Conservation (phyloP, 768 basidiomycete species). For the Rhodotorula sphaerocarpa region DNA sequence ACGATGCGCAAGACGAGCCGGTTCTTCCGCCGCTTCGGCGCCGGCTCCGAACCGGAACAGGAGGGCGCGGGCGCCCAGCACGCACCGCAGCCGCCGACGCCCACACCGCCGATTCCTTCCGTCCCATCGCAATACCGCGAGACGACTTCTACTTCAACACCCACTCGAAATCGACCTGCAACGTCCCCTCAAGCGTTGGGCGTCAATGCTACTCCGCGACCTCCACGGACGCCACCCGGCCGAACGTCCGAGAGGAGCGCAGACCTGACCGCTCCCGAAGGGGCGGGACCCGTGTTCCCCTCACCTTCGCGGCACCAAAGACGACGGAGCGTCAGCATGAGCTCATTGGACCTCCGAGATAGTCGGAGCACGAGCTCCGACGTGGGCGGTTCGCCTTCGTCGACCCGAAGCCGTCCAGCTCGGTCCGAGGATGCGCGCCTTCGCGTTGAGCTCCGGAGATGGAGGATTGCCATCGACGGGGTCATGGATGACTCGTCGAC, state of each 20-base stretch:
- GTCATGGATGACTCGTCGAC: slow-evolving; percentile 4
- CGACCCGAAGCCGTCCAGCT: not conserved
- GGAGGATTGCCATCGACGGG: slow-evolving; percentile 31
- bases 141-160: not conserved
- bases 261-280: no score
- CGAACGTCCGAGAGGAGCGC: no score
- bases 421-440: slow-evolving; percentile 18
- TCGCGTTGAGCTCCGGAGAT: slow-evolving; percentile 13
- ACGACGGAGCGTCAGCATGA: slow-evolving; percentile 5
- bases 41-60: not conserved
- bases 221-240: no score
- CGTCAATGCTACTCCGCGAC: no score
- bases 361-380: not conserved
- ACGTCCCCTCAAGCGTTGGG: no score
- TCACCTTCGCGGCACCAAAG: no score
- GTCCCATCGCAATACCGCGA: not conserved
- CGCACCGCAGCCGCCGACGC: no score
- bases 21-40: slow-evolving; percentile 38
- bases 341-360: not conserved
- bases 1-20: slow-evolving; percentile 39
- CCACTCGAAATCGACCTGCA: no score
- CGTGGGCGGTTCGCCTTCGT: not conserved
- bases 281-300: no score
- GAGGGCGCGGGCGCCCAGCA: accelerated
- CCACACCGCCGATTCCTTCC: no score